Evolutionary conservation across 208 protist genomes (phyloP).

Genomic region (Angomonas desouzai): DNA sequence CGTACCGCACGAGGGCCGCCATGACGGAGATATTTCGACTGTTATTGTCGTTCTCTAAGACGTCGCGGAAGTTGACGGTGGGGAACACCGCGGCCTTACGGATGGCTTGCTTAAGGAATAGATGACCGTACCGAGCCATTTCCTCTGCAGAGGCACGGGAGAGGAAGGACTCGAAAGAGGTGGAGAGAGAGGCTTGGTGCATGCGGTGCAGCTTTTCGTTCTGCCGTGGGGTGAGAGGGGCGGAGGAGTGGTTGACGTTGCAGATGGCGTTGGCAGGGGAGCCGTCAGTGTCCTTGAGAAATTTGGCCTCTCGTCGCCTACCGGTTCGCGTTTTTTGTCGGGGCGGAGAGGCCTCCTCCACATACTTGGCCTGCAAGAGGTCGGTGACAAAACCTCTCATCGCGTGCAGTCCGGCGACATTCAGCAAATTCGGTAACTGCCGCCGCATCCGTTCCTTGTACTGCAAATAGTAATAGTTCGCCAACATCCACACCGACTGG

Average conservation of each 20-base stretch:
- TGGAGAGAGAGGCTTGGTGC: neutral
- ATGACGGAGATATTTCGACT: constrained; percentile 5
- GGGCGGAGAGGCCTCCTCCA: constrained; percentile 16
- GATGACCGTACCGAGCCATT: constrained; percentile 1
- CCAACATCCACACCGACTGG: constrained; percentile 69
- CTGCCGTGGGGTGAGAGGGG: neutral
- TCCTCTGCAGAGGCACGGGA: neutral
- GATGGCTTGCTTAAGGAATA: constrained; percentile 9
- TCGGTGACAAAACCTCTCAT: constrained; percentile 77
- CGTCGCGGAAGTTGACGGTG: neutral
- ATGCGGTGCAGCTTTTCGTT: constrained; percentile 6
- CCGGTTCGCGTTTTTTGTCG: constrained; percentile 40
- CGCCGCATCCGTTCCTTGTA: constrained; percentile 53
- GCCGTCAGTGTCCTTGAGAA: constrained; percentile 1
- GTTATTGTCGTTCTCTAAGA: neutral
- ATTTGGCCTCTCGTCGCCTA: constrained; percentile 18
- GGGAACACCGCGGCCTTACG: constrained; percentile 7
- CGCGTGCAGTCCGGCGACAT: constrained; percentile 58
- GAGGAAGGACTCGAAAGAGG: constrained; percentile 7
- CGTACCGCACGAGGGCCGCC: neutral
- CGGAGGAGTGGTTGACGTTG: neutral
- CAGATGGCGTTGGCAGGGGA: neutral
- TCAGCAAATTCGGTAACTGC: constrained; percentile 71
- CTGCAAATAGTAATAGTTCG: constrained; percentile 48
- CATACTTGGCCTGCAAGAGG: constrained; percentile 30